Base-by-base conservation (phyloP, 1,284 basidiomycete genomes). In the Naganishia cerealis region DNA sequence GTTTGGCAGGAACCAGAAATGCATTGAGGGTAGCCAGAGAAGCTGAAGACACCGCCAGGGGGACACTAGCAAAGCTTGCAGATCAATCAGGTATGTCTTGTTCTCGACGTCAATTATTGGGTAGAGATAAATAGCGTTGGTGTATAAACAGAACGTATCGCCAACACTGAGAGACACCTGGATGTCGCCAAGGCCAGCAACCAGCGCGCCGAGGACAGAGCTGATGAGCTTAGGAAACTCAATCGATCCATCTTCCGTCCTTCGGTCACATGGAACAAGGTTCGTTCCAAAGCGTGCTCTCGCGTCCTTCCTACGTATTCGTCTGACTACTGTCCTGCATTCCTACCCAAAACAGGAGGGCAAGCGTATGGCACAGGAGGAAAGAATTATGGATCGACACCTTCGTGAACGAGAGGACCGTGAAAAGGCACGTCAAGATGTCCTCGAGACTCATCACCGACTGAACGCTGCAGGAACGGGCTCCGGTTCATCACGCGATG, bases 141-240 rank as follows among this genome's bases (percentile, higher is more conserved):
- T 54, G 29, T 61, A 3, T 10, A 4, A n/a, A 36, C 69, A 82
- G 82, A 84, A 71, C 78, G 80, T 77, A 86, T 99, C 71, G 95
- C 92, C 59, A 93, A 94, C 79, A 96, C 95, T 18, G 95, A 99
- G 80, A 90, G 93, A 70, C 91, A 98, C 81, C 86, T 99, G 67
- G 96, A 99, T 78, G 86, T 96, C 67, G 86, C 94, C 69, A 98
- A 94, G 82, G 90, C 91, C 15, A 89, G 96, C 80, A 90, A 92
- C 33, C 83, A 85, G 61, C 88, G 92, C 6, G 95, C 96, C 21
- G 90, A 90, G 72, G 96, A 99, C 83, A 93, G 88, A 80, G 92
- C 94, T 7, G 89, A 89, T 72, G 94, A 98, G 81, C 88, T 99
- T 70, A 94, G 92, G 78, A 86, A 93, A 77, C 87, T 99, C 70